A percentile compares a stretch with the other conserved stretches of the same genome.
phyloP scores from a whole-genome alignment of 2,329 filamentous ascomycete genomes.

The Lasiodiplodia citricola region DNA sequence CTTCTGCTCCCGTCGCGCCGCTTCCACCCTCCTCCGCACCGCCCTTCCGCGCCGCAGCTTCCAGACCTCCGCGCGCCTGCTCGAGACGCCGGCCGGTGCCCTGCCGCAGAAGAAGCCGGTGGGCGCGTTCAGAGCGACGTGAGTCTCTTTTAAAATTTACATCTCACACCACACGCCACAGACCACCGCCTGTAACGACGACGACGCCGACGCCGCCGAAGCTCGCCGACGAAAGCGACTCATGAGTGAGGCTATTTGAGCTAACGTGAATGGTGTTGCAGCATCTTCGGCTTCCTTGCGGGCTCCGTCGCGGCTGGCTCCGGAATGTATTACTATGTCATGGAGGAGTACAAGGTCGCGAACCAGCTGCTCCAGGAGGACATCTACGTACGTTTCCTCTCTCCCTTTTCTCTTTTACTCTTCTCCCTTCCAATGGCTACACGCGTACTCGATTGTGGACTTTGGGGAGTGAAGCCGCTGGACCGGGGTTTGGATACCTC shows the following conservation, averaged over 20 bases:
- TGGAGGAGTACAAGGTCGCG: slow-evolving; percentile 90
- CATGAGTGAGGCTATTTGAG: background rate
- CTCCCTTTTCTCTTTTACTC: background rate
- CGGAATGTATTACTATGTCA: slow-evolving; percentile 87
- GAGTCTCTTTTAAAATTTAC: slow-evolving; percentile 40
- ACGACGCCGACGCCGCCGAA: background rate
- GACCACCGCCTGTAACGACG: background rate
- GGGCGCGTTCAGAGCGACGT: slow-evolving; percentile 75
- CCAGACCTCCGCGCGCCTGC: slow-evolving; percentile 42
- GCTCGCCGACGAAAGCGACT: background rate
- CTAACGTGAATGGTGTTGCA: slow-evolving; percentile 46
- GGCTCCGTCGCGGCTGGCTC: slow-evolving; percentile 80
- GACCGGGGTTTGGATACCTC: background rate
- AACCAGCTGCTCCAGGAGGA: slow-evolving; percentile 95
- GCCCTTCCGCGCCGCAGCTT: slow-evolving; percentile 39
- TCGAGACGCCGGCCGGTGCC: slow-evolving; percentile 37
- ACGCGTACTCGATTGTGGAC: background rate
- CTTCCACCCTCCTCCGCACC: slow-evolving; percentile 41
- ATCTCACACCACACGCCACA: background rate
- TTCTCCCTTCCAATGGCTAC: background rate
- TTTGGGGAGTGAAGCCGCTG: background rate
- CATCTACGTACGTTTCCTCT: slow-evolving; percentile 80
- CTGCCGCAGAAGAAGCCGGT: slow-evolving; percentile 63
- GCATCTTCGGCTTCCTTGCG: slow-evolving; percentile 89
- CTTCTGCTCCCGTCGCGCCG: slow-evolving; percentile 46